These are phyloP conservation scores for Grigorovia yakushimaensis DNA, from an alignment of 805 yeast genomes.

Conservation along the genomic window DNA sequence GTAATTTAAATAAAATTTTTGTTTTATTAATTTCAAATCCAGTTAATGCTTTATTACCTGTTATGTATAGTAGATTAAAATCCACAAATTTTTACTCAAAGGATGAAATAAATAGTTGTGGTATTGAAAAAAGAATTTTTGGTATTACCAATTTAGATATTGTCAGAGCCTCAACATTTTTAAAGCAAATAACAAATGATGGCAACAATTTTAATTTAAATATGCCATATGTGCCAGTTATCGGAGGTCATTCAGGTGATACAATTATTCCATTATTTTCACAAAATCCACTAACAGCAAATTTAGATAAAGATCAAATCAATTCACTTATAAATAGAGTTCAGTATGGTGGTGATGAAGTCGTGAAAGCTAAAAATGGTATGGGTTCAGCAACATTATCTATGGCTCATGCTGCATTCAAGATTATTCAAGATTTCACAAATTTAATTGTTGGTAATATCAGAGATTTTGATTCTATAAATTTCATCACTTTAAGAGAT, in stretches of 20 bases:
- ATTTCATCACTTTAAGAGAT: constrained; percentile 39
- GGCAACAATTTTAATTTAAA: constrained; percentile 23
- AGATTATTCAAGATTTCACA: constrained; percentile 49
- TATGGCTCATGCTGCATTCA: constrained; percentile 91
- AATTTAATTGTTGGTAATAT: constrained; percentile 27
- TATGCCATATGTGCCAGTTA: constrained; percentile 40
- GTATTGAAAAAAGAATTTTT: constrained; percentile 61
- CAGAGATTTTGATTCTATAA: constrained; percentile 39
- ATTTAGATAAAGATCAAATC: constrained; percentile 28
- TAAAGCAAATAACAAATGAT: constrained; percentile 45
- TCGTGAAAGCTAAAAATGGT: constrained; percentile 90
- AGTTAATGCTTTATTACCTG: constrained; percentile 86
- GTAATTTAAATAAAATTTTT: constrained; percentile 56
- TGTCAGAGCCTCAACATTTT: constrained; percentile 72
- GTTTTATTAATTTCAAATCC: constrained; percentile 85
- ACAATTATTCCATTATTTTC: constrained; percentile 79
- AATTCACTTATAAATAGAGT: constrained; percentile 74
- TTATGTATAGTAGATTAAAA: constrained; percentile 64
- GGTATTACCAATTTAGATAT: constrained; percentile 88
- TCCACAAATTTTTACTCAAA: constrained; percentile 34
- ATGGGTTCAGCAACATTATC: constrained; percentile 91
- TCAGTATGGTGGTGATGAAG: constrained; percentile 96
- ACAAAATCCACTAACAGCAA: constrained; percentile 28
- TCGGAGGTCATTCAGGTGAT: constrained; percentile 94
- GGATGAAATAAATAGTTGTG: constrained; percentile 34